Evolutionary conservation across 2,329 filamentous ascomycete species (phyloP).

Genomic region (Lecanicillium sp.): DNA sequence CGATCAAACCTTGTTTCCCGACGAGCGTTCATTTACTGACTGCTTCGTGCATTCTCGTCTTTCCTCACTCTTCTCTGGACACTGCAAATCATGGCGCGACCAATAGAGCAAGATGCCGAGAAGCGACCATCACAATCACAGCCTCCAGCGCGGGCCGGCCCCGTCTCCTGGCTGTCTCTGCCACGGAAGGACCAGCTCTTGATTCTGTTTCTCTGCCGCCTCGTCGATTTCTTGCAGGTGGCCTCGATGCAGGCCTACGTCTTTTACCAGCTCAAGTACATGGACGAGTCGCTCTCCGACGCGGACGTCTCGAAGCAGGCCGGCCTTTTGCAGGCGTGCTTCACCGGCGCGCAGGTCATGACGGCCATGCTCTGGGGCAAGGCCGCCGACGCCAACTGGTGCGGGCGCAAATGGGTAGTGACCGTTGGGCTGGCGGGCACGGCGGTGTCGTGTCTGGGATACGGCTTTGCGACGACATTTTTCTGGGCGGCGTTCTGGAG

Average conservation of each 20-base stretch:
- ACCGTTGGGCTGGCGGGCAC: constrained; percentile 64
- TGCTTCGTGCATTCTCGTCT: too few relatives aligned
- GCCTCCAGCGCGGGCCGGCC: constrained; percentile 11
- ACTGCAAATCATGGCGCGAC: not conserved
- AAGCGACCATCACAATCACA: not conserved
- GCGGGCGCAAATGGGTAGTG: constrained; percentile 65
- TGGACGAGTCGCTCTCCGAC: constrained; percentile 48
- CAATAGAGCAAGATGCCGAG: not conserved
- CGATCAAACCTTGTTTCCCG: too few relatives aligned
- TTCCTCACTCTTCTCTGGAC: too few relatives aligned
- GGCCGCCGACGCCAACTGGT: constrained; percentile 51
- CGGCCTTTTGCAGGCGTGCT: constrained; percentile 63
- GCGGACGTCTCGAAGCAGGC: constrained; percentile 59
- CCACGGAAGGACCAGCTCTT: constrained; percentile 65
- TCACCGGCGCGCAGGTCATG: constrained; percentile 66
- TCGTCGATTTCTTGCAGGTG: constrained; percentile 69
- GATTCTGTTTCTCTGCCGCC: constrained; percentile 62
- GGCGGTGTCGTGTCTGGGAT: constrained; percentile 60
- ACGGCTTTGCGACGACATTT: constrained; percentile 65
- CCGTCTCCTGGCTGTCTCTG: constrained; percentile 62
- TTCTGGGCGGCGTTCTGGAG: constrained; percentile 59
- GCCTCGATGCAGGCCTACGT: constrained; percentile 65
- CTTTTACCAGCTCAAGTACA: constrained; percentile 68
- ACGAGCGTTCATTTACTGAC: too few relatives aligned
- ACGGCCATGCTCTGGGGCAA: constrained; percentile 71